Evolutionary conservation across 345 rosid genomes (phyloP).

Genomic region (Psidium friedrichsthalianum): DNA sequence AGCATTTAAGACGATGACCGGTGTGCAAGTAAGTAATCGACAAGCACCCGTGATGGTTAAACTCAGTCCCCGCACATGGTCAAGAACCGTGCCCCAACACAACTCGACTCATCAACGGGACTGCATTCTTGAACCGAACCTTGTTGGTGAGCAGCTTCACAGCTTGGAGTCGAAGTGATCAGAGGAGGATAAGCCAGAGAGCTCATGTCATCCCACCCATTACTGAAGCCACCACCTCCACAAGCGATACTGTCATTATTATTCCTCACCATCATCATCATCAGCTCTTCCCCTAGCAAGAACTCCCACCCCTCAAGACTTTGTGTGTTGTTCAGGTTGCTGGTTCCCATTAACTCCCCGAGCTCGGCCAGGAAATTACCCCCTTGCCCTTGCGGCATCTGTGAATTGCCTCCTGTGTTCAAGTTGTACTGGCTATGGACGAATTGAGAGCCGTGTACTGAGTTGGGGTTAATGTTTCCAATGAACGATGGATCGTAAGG

Average conservation of each 20-base stretch:
- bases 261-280: not conserved
- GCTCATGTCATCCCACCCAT: constrained; percentile 17
- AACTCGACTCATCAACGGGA: constrained; percentile 15
- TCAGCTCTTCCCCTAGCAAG: constrained; percentile 14
- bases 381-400: constrained; percentile 16
- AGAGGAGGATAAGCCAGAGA: constrained; percentile 11
- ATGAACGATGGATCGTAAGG: not conserved
- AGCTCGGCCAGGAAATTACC: not conserved
- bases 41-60: not conserved
- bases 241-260: not conserved
- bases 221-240: not conserved
- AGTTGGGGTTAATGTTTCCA: not conserved
- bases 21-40: not conserved
- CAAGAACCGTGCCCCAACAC: constrained; percentile 1
- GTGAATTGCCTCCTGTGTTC: constrained; percentile 4
- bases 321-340: constrained; percentile 4
- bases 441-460: not conserved
- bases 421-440: not conserved
- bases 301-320: constrained; percentile 39
- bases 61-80: not conserved
- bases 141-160: constrained; percentile 13
- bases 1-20: not conserved
- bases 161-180: constrained; percentile 1
- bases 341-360: constrained; percentile 15
- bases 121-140: constrained; percentile 12